Percentiles rank a stretch among this genome's conserved stretches.
Evolutionary conservation across 495 filamentous ascomycete species (phyloP).

Genomic region (Trichoderma orchidacearum): DNA sequence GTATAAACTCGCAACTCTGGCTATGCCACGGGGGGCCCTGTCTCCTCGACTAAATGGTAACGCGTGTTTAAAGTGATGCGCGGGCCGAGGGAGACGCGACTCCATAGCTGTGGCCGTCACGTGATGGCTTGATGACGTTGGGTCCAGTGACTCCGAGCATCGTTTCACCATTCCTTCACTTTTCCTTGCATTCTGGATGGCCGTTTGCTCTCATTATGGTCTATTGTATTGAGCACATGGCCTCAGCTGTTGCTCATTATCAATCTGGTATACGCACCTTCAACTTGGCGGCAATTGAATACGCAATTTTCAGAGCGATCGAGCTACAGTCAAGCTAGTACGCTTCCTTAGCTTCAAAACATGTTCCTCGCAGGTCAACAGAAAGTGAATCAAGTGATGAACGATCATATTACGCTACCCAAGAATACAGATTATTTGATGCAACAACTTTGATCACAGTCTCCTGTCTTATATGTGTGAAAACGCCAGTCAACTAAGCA

Average conservation of each 20-base stretch:
- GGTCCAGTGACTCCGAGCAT: not conserved
- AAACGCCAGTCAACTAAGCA: conserved; percentile 16
- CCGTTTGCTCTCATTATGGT: too few relatives aligned
- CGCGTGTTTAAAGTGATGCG: not conserved
- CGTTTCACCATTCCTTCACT: not conserved
- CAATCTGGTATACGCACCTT: too few relatives aligned
- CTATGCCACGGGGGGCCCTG: not conserved
- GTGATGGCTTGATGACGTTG: not conserved
- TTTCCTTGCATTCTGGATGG: too few relatives aligned
- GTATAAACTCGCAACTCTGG: not conserved
- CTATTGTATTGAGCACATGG: too few relatives aligned
- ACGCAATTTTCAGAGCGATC: too few relatives aligned
- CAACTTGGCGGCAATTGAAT: too few relatives aligned
- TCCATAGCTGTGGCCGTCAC: not conserved
- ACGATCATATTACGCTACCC: too few relatives aligned
- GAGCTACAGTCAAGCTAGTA: too few relatives aligned
- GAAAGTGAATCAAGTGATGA: too few relatives aligned
- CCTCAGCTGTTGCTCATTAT: not conserved
- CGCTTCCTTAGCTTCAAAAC: too few relatives aligned
- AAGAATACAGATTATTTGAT: not conserved
- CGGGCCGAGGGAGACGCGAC: not conserved
- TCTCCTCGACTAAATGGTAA: not conserved
- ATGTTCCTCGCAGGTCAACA: too few relatives aligned
- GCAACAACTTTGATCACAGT: not conserved
- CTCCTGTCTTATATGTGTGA: not conserved